Evolutionary conservation across 441 rosid genomes (phyloP).

Genomic region (Omphalea diandra): DNA sequence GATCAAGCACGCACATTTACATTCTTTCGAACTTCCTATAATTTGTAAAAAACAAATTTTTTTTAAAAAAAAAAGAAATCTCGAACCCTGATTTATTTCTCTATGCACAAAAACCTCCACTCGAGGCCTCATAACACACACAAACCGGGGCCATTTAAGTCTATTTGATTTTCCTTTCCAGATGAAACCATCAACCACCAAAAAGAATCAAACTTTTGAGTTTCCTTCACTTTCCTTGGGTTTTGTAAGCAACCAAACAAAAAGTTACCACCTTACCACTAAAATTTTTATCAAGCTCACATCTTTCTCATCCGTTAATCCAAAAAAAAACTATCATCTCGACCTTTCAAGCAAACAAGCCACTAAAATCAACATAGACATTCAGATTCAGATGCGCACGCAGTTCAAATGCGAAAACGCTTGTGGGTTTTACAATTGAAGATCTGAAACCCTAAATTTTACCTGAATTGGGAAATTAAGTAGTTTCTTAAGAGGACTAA

Average conservation of each 20-base stretch:
- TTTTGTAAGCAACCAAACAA: conserved; percentile 20
- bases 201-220: conserved; percentile 7
- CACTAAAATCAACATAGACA: background rate
- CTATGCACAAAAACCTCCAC: background rate
- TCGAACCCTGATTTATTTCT: background rate
- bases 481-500: conserved; percentile 25
- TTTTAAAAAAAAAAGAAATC: background rate
- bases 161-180: background rate
- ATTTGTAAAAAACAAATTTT: background rate
- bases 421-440: background rate
- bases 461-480: background rate
- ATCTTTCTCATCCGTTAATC: background rate
- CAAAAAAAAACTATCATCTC: conserved; percentile 10
- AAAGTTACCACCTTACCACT: conserved; percentile 4
- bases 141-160: background rate
- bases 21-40: background rate
- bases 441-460: conserved; percentile 5
- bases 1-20: background rate
- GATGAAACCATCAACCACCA: background rate
- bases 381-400: conserved; percentile 9
- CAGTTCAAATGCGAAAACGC: background rate
- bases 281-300: conserved; percentile 8
- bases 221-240: background rate
- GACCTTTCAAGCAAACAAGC: conserved; percentile 13
- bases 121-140: background rate